Base-by-base conservation (phyloP, 2,329 filamentous ascomycete genomes). In the Lanzia echinophila region DNA sequence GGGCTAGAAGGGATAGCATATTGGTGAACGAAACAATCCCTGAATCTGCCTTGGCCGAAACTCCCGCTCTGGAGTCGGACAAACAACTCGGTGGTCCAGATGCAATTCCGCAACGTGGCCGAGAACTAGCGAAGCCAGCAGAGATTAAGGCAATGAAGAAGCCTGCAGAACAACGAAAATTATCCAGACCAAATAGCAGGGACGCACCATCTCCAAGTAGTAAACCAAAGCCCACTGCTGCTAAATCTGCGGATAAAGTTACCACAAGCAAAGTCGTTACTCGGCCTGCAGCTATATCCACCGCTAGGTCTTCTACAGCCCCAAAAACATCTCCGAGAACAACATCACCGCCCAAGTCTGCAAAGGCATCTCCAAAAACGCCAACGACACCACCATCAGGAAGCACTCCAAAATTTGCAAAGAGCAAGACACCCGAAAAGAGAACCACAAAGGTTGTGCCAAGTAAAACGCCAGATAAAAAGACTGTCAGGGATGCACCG, bases 371-470 rank as follows among this genome's bases (percentile, higher is more conserved):
- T 17, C 50, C 54, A 31, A 55, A 47, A 34, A 53, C 46, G 24
- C 47, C 47, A 11, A 51, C 55, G 19, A 57, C 55, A 19, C 43
- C 50, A 19, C 28, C 50, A 13, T 38, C 24, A 34, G 22, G 43
- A 31, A 55, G 58, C 36, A 31, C 59, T 36, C 39, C 57, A 13
- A 68, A 71, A 50, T 41, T 54, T 8, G 62, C 64, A 15, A 36
- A 15, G 19, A 60, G 66, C n/a, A 68, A 64, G 11, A 65, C 63
- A 17, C 45, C 55, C 8, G 65, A 66, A 46, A 56, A 55, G 4
- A 33, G 15, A 6, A 59, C 68, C 32, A 77, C 71, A 58, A 69
- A 38, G 12, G 34, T 15, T 17, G 17, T 17, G 17, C 17, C 70
- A 2, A 69, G 71, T 3, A 73, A 69, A 63, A 10, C 54, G 6